Evolutionary conservation across 192 early-diverging fungal species (phyloP), one percentile per base, ranked within the genome.

Genomic region (Neocallimastix lanati): DNA sequence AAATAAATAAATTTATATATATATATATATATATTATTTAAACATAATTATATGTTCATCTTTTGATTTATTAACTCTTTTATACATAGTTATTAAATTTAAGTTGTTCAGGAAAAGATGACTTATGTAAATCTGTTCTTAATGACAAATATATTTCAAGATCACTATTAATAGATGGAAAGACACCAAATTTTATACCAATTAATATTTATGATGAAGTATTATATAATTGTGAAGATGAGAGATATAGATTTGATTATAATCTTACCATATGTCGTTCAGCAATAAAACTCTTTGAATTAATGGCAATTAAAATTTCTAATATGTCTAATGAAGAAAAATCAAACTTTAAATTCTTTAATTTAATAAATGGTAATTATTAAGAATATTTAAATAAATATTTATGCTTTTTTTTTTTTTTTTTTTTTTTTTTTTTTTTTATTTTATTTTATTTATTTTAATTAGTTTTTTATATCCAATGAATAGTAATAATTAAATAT

Each of bases 241-340:
- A 98, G 87, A 89, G 96, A 28, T 95, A 93, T 84, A 96, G 98
- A 82, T 98, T 97, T 88, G 96, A 99, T 82, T 89, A 98, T 83
- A 95, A 97, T 84, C 97, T 99, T 78, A 94, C 97, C 83, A 92
- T 96, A 77, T 98, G 98, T 78, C 81, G 95, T 78, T 89, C 93
- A 28, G 92, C 92, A 5, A 99, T 99, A 84, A 89, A 91, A 13
- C 84, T 98, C 30, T 85, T 99, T 77, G 94, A 96, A 80, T 95
- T 96, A 14, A 95, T 99, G 80, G 93, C 91, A 12, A 91, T 91
- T 82, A 88, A 94, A 80, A 92, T 98, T 37, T 88, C 91, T 80
- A 84, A 88, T 33, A 96, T 99, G 96, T 82, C 86, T 6, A 79
- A 84, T 0, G 96, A 98, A 16, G 95, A 98, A 80, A 87, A 87